Evolutionary conservation across 208 protist species (phyloP), one percentile per base, ranked within the genome.

Genomic region (Leishmania martiniquensis): DNA sequence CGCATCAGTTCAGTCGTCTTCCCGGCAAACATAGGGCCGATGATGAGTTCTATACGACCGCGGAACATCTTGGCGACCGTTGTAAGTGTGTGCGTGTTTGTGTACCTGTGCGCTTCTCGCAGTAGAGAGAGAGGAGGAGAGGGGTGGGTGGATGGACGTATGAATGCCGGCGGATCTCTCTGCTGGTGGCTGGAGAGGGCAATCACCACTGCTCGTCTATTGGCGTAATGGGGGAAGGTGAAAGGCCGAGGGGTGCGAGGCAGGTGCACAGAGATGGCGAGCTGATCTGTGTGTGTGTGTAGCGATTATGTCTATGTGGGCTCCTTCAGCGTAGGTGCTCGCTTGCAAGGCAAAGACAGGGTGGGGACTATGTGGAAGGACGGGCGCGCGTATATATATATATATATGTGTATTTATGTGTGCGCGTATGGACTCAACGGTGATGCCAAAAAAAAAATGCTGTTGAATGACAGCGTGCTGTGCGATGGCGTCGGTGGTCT

Each of bases 1-100:
- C 94, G 85, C 82, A 99, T 94, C n/a, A 99, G 83, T 76, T 98
- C 95, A 0, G 97, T 98, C 0, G 98, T 98, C 85, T 99, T 99
- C 45, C 97, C 98, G 42, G 96, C 94, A 70, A 99, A 99, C 98
- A 99, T 99, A 34, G 97, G 97, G 47, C 98, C 98, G 44, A 98
- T 94, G 72, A 99, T 97, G 32, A 99, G 87, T 80, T 99, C 91
- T 70, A 99, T 78, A 60, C 80, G 72, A 62, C 80, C 84, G 37
- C 63, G 71, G 39, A 80, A 85, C 81, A 77, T 81, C 2, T 9
- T 80, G 5, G 22, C 34, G 0, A 13, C 37, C 22, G 63, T 68
- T n/a, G 44, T 15, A 29, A 57, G 17, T 32, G 47, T 44, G 49
- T 62, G 29, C 39, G 59, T 65, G 59, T 65, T 29, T 67, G 60